Base-by-base conservation (phyloP, 2,329 filamentous ascomycete species). In the Macrophomina pseudophaseolina region DNA sequence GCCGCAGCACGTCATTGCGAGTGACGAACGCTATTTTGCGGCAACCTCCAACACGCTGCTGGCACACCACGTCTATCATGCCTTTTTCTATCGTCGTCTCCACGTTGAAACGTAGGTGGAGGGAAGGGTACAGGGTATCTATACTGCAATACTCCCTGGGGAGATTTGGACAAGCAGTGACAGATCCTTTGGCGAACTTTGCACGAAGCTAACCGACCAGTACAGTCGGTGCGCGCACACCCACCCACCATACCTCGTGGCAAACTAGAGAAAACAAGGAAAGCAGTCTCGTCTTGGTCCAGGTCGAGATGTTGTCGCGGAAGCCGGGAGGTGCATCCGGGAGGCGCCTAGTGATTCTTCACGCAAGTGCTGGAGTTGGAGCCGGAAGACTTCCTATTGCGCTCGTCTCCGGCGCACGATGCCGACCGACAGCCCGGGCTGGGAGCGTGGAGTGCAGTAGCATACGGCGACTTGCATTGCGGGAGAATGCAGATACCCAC, bases 351-450 rank as follows among this genome's bases (percentile, higher is more conserved):
- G 49, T 12, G 6, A 33, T 44, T 44, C 18, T 46, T 59, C 54
- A 33, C 54, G 44, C 16, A 33, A 33, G 40, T 28, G 28, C 42
- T 44, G 42, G 18, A 33, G 14, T 11, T 33, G 40, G 16, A 14
- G 30, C 30, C 40, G 11, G 40, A 8, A 40, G 30, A 40, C 42
- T 60, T 60, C 56, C 56, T 28, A 46, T 40, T 60, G 5, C 40
- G 32, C 16, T 44, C 30, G 16, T 32, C 7, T 6, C 54, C 54
- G 38, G 23, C 54, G 38, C 54, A 44, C 38, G 14, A 23, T n/a
- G 56, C 56, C 35, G 40, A 60, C 30, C 23, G 14, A n/a, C 28
- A 60, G n/a, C 56, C 42, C n/a, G 56, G 56, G 14, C 56, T 33
- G 30, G 40, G 56, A 48, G 23, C 23, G 23, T 23, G 11, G 56